Base-by-base conservation (phyloP, 148 eudicot species). In the Rhododendron vialii region DNA sequence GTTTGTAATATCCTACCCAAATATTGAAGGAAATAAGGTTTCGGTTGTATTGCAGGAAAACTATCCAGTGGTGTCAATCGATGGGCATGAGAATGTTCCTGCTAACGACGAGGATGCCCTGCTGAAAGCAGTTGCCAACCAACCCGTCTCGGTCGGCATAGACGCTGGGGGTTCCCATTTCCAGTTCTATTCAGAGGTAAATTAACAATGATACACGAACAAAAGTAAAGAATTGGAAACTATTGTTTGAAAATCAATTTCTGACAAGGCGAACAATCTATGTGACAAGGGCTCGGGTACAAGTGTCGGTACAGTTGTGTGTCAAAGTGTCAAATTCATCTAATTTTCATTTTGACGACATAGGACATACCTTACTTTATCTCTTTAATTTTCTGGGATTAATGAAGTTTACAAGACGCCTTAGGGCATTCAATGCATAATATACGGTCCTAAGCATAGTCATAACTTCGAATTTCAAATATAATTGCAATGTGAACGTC, bases 121-220 rank as follows among this genome's bases (percentile, higher is more conserved):
- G 83, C 80, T 88, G 47, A 93, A 95, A 88, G 99, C 98, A 65
- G 98, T 84, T 35, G 98, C 99, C 17, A 89, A 94, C 53, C 99
- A 97, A 84, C 98, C 98, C 41, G 77, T 95, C 1, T 89, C 99
- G 2, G 98, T 94, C 0, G 98, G 95, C 65, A 95, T 97, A 47
- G 98, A 97, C 80, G 99, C 99, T 2, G 93, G 93, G 43, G 90
- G 98, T 80, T 84, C 86, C 17, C 94, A 92, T 85, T 88, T 96
- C 88, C 98, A 94, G 90, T 96, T 94, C 92, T 94, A 94, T 69
- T 92, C 94, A 0, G 95, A 93, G 98, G 98, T 94, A 30, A 71
- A 30, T 41, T 71, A 71, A 14, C 7, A 17, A 33, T 71, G 41
- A 33, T 71, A 30, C 20, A 71, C 41, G 12, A 50, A 79, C 38